phyloP scores from a whole-genome alignment of 345 rosid genomes.

The Brassica rapa region DNA sequence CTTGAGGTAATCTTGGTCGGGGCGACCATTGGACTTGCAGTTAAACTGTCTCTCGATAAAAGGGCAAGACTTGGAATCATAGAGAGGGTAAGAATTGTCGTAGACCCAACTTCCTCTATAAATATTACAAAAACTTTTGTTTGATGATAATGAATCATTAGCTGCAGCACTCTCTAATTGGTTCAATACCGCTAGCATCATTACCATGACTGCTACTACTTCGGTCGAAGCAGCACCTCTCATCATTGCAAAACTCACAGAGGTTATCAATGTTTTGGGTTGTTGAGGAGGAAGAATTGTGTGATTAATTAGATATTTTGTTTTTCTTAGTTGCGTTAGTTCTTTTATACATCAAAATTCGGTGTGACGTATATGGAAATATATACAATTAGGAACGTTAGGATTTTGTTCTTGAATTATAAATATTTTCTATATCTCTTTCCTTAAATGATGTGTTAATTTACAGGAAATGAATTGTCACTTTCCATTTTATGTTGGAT shows the following conservation, averaged over 20 bases:
- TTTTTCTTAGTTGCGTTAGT: slow-evolving; percentile 1
- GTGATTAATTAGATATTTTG: slow-evolving; percentile 12
- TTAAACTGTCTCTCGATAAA: slow-evolving; percentile 59
- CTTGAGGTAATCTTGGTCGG: slow-evolving; percentile 58
- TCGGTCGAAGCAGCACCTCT: slow-evolving; percentile 25
- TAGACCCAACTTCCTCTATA: slow-evolving; percentile 65
- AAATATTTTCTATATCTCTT: neutral
- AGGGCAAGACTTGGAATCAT: slow-evolving; percentile 47
- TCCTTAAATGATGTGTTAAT: neutral
- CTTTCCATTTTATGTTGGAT: neutral
- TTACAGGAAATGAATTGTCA: neutral
- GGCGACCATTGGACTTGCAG: slow-evolving; percentile 58
- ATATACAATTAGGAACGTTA: neutral
- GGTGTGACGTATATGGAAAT: neutral
- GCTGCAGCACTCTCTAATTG: slow-evolving; percentile 29
- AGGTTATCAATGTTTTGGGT: slow-evolving; percentile 30
- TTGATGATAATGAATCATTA: slow-evolving; percentile 22
- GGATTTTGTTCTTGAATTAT: neutral
- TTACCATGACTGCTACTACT: slow-evolving; percentile 23
- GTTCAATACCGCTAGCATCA: slow-evolving; percentile 28
- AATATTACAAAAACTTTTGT: slow-evolving; percentile 30
- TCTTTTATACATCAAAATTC: neutral
- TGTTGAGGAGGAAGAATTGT: slow-evolving; percentile 34
- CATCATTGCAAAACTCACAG: slow-evolving; percentile 35
- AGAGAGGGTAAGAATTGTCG: slow-evolving; percentile 58